Evolutionary conservation across 2,329 filamentous ascomycete genomes (phyloP).

Genomic region (Diaporthe australafricana): DNA sequence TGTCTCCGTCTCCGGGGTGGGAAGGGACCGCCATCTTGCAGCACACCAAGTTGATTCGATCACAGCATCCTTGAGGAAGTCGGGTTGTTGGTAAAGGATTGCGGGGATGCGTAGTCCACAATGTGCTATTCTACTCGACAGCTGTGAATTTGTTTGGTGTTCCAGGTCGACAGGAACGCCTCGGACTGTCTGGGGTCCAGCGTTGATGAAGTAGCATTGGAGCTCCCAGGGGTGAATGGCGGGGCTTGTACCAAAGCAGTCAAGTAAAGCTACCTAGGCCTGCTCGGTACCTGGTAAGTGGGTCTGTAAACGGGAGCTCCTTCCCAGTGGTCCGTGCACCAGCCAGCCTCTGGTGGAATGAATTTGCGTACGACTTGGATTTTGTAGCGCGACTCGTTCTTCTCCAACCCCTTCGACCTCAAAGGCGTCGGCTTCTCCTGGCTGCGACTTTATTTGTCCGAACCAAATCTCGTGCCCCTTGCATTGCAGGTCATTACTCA

Average conservation of each 20-base stretch:
- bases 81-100: neutral
- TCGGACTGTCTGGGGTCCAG: conserved; percentile 2
- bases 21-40: conserved; percentile 45
- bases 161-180: conserved; percentile 3
- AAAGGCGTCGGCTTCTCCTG: neutral
- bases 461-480: neutral
- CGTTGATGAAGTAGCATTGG: conserved; percentile 9
- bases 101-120: neutral
- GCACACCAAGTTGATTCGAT: conserved; percentile 26
- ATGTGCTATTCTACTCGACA: neutral
- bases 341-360: neutral
- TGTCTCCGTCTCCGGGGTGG: conserved; percentile 45
- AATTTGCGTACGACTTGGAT: conserved; percentile 15
- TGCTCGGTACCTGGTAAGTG: neutral
- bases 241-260: neutral
- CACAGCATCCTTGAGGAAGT: conserved; percentile 25
- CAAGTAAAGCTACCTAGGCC: neutral
- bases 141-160: neutral
- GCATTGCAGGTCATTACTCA: neutral
- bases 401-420: neutral
- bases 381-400: conserved; percentile 3
- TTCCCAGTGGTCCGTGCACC: conserved; percentile 18
- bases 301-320: conserved; percentile 27
- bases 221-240: neutral
- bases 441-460: neutral